Base-by-base conservation (phyloP, 202 grass and related monocot genomes). In the Schoenoplectus triqueter region DNA sequence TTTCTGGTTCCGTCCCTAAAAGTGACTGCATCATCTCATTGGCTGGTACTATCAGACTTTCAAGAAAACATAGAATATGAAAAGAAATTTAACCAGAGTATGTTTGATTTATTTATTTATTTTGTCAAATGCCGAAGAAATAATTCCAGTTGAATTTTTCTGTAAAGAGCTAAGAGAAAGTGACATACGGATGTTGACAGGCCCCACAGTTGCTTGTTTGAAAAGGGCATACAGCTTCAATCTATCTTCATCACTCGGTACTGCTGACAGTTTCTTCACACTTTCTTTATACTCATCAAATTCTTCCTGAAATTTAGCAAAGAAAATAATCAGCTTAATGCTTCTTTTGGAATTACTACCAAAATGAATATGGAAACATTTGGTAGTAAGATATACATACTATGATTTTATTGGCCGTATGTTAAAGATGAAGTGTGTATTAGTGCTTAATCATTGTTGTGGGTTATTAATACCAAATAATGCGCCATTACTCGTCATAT, bases 161-260 rank as follows among this genome's bases (percentile, higher is more conserved):
- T 40, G 22, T 44, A 3, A 69, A 13, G 3, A 69, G 2, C 1
- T 69, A 14, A 69, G 31, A 69, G 87, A 78, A 14, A 11, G 46
- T 20, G 15, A 70, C 66, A 41, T 86, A 94, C 90, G 69, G 0
- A 85, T 95, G 71, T 84, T 92, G 49, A 92, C 83, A 2, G 91
- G 69, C 8, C 92, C 90, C 11, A 88, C 85, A 0, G 93, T 95
- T 40, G 93, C 88, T 82, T 93, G 91, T 70, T 90, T 91, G 72
- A 68, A 93, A 47, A 93, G 92, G 1, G 82, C 82, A 6, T 90
- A 93, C 7, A 92, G 91, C 15, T 82, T 70, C 22, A 94, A 80
- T 78, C 85, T 90, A 86, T 79, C 75, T 62, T 61, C 55, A 62
- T 79, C 31, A 86, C 86, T 92, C 88, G 48, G 87, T 90, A 0